Evolutionary conservation across 225 moss, liverwort and hornwort genomes (phyloP).

Genomic region (Straminergon stramineum): DNA sequence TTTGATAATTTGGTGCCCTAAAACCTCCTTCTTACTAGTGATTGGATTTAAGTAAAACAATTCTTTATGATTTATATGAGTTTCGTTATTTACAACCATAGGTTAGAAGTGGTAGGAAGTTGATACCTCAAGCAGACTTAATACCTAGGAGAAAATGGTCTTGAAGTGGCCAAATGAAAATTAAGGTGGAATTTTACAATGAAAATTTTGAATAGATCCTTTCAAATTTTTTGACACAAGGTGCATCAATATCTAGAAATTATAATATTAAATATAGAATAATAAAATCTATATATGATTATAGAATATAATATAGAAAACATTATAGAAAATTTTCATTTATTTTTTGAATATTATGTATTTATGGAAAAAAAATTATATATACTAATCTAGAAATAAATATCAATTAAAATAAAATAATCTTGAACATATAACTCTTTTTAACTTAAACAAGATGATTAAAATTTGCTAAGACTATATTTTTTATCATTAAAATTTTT

Average conservation of each 20-base stretch:
- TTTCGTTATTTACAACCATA: too few species aligned
- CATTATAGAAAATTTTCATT: not conserved
- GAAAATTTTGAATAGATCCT: not conserved
- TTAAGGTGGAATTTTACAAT: not conserved
- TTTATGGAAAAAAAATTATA: not conserved
- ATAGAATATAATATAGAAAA: too few species aligned
- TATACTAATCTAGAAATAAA: not conserved
- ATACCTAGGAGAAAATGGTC: not conserved
- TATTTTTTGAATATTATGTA: not conserved
- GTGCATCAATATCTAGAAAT: not conserved
- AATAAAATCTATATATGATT: not conserved
- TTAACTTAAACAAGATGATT: not conserved
- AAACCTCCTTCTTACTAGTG: not conserved
- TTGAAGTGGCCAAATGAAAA: not conserved
- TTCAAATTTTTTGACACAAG: not conserved
- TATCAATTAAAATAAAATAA: not conserved
- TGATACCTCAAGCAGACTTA: not conserved
- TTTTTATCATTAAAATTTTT: not conserved
- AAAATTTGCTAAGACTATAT: not conserved
- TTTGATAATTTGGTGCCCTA: not conserved
- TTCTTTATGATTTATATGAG: not conserved
- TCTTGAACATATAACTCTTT: not conserved
- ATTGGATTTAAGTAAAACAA: not conserved
- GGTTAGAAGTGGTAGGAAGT: fast-evolving
- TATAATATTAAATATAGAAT: too few species aligned